Evolutionary conservation across 139 green algal species (phyloP).

Genomic region (Chlorella sp.): DNA sequence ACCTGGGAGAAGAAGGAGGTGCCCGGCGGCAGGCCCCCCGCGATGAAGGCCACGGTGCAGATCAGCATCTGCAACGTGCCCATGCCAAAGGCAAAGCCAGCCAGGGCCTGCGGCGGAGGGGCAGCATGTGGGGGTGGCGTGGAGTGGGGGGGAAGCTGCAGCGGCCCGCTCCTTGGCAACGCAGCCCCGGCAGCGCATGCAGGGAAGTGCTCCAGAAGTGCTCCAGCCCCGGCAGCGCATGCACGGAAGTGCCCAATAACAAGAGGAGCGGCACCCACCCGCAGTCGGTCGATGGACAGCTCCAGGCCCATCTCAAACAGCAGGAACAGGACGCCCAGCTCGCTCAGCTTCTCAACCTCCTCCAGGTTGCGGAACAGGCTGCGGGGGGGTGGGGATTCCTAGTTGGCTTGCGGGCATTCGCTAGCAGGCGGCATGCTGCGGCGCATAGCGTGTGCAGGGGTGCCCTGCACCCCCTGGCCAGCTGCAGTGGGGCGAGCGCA

Average conservation of each 20-base stretch:
- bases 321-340: conserved; percentile 97
- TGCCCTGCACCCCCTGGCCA: too few relatives aligned
- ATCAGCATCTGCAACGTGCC: conserved; percentile 84
- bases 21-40: conserved; percentile 80
- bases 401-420: too few relatives aligned
- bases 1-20: conserved; percentile 73
- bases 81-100: conserved; percentile 94
- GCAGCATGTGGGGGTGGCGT: too few relatives aligned
- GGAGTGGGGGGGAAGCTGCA: neutral
- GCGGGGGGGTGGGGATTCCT: neutral
- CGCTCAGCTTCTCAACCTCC: conserved; percentile 88
- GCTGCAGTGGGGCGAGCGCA: too few relatives aligned
- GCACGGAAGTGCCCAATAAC: too few relatives aligned
- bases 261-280: conserved; percentile 45
- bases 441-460: too few relatives aligned
- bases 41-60: conserved; percentile 75
- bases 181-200: too few relatives aligned
- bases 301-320: conserved; percentile 99
- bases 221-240: too few relatives aligned
- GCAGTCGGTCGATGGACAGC: conserved; percentile 88
- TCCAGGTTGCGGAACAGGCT: conserved; percentile 88
- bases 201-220: too few relatives aligned
- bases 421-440: too few relatives aligned
- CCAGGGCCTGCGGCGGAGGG: too few relatives aligned
- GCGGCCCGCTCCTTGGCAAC: too few relatives aligned